A percentile compares a stretch with the other conserved stretches of the same genome.
phyloP scores from a whole-genome alignment of 1,284 basidiomycete species.

The Binderoboletus segoi region DNA sequence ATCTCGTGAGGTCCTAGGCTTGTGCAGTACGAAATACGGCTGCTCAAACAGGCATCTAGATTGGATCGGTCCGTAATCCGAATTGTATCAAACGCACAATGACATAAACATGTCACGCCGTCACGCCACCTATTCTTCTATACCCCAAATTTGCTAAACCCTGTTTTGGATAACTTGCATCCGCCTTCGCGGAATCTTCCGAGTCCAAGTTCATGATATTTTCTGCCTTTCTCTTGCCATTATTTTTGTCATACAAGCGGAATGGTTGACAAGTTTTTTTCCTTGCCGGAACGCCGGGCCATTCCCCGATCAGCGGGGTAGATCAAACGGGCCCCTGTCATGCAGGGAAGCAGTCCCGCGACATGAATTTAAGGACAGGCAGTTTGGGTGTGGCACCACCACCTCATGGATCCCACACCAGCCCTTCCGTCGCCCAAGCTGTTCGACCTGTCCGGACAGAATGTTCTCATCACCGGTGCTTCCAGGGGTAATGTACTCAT shows the following conservation, averaged over 20 bases:
- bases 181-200: slow-evolving; percentile 15
- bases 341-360: background rate
- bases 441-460: slow-evolving; percentile 62
- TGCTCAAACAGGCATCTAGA: slow-evolving; percentile 27
- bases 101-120: slow-evolving; percentile 33
- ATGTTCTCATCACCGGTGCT: slow-evolving; percentile 72
- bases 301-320: slow-evolving; percentile 34
- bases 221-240: slow-evolving; percentile 6
- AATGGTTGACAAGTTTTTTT: slow-evolving; percentile 6
- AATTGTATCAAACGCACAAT: slow-evolving; percentile 26
- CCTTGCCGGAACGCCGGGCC: slow-evolving; percentile 30
- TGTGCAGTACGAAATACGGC: slow-evolving; percentile 29
- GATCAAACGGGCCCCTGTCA: slow-evolving; percentile 17
- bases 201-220: slow-evolving; percentile 16
- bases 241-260: slow-evolving; percentile 9
- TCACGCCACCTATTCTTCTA: slow-evolving; percentile 26
- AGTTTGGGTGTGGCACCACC: slow-evolving; percentile 3
- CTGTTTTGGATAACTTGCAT: slow-evolving; percentile 24
- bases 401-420: slow-evolving; percentile 48
- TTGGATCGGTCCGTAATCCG: slow-evolving; percentile 34
- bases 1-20: slow-evolving; percentile 37
- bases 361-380: slow-evolving; percentile 30
- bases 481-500: slow-evolving; percentile 53
- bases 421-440: slow-evolving; percentile 49
- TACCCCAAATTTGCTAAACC: slow-evolving; percentile 28